These are phyloP conservation scores for Pestalotiopsis sp. DNA, from an alignment of 2,329 filamentous ascomycete species.

Conservation along the genomic window DNA sequence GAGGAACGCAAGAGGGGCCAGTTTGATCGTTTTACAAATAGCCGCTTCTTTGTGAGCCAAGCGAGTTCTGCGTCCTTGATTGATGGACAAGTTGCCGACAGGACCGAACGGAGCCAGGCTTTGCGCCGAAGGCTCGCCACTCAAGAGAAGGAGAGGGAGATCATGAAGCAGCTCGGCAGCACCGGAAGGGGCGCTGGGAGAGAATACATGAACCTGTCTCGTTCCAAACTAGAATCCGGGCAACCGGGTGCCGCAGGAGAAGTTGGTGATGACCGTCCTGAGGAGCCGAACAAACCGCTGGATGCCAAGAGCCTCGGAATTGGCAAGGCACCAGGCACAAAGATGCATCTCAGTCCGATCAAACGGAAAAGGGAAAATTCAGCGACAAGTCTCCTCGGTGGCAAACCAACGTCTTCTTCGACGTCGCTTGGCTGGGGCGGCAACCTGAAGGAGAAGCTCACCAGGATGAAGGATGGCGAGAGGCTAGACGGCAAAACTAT, in stretches of 20 bases:
- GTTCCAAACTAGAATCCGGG: conserved; percentile 19
- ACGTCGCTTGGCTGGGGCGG: conserved; percentile 58
- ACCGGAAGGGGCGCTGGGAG: conserved; percentile 68
- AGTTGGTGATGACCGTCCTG: conserved; percentile 8
- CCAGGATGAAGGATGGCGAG: conserved; percentile 65
- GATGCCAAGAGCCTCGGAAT: conserved; percentile 50
- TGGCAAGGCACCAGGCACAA: conserved; percentile 36
- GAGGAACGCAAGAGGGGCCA: conserved; percentile 34
- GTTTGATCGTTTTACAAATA: conserved; percentile 63
- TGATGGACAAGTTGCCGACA: conserved; percentile 60
- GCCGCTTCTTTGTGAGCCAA: conserved; percentile 56
- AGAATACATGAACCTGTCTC: conserved; percentile 63
- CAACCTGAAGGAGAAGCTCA: conserved; percentile 56
- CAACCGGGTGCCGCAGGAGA: conserved; percentile 7
- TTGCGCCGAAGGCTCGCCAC: conserved; percentile 66
- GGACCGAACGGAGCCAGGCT: conserved; percentile 66
- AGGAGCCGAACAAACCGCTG: conserved; percentile 34
- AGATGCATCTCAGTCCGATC: conserved; percentile 59
- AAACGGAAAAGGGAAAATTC: conserved; percentile 58
- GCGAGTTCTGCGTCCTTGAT: conserved; percentile 63
- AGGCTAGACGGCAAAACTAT: conserved; percentile 36
- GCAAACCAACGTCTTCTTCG: conserved; percentile 35
- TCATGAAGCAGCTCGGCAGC: conserved; percentile 68
- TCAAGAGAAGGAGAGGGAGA: conserved; percentile 72
- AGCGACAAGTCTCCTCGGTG: conserved; percentile 38